Base-by-base conservation (phyloP, 139 green algal genomes). In the Pseudopediastrum boryanum region DNA sequence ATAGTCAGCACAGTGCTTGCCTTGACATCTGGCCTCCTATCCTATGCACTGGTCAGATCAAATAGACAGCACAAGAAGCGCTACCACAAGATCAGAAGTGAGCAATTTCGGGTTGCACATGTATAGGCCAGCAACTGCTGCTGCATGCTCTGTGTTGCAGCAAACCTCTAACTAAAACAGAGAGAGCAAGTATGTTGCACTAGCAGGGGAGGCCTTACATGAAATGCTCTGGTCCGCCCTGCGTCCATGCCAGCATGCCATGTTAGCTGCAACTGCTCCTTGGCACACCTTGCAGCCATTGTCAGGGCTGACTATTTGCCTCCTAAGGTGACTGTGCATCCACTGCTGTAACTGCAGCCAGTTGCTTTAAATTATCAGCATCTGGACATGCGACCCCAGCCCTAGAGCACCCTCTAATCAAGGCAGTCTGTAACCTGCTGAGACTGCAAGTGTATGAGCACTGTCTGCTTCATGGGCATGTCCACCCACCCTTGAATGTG, bases 21-120 rank as follows among this genome's bases (percentile, higher is more conserved):
- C 2, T n/a, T 78, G 42, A 78, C 50, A 19, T 41, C 52, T 38
- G 67, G 71, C n/a, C 33, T 78, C n/a, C 71, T 78, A 39, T 78
- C 71, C 9, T 78, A 78, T 62, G 44, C 50, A 9, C 25, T 78
- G 2, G 71, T 38, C 23, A 51, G 71, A 42, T 38, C 31, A 16
- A 51, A 42, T 19, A 43, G 51, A 23, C 42, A 52, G 52, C 62
- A 46, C 39, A 38, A 52, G 2, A 38, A 54, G 12, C 71, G 71
- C 48, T 41, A n/a, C 23, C 39, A 25, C 29, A 56, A 68, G 29
- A 52, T 78, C 51, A 16, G 36, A 54, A 21, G 35, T 19, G 31
- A 44, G 27, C 69, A 16, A 56, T 16, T 12, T 12, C 46, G 46
- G 46, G 46, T 56, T 56, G 46, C 46, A n/a, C 16, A 16, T 56